Evolutionary conservation across 257 asterid genomes (phyloP), one percentile per base, ranked within the genome.

Genomic region (Cynanchum wilfordii): DNA sequence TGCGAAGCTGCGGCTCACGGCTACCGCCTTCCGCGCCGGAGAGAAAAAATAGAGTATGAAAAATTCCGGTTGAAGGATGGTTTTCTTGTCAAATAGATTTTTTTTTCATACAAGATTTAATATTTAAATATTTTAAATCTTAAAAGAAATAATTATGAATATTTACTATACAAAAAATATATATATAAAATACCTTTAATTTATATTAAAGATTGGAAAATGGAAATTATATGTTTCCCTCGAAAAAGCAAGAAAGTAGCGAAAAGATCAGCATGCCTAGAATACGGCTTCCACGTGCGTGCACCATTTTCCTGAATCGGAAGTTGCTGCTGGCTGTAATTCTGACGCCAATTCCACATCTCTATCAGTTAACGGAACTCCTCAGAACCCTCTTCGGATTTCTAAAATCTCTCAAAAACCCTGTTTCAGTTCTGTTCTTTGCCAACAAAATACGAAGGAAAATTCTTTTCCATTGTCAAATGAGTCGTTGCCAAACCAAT

Each of bases 21-120:
- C 24, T 63, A 17, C 68, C 68, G 15, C 20, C 69, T 63, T 63
- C 68, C 49, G 15, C 49, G 68, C 22, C 56, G 24, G 67, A 63
- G 68, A 42, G 47, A 42, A 10, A 42, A 42, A 42, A 42, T 7
- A 42, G 10, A 42, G 10, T 42, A 42, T 42, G 47, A 42, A 42
- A 42, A 42, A 42, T 42, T 42, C 47, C 7, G 47, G 47, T 42
- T 42, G 47, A 42, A 42, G 47, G 10, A 3, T 40, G 10, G 10
- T 7, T 42, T 42, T 42, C 11, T 7, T 7, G 47, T 42, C 10
- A 8, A 42, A 42, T 42, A 42, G 5, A 33, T 3, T 33, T 33
- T 33, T 33, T 33, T n/a, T n/a, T n/a, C n/a, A n/a, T n/a, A n/a
- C n/a, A n/a, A n/a, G n/a, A n/a, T n/a, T n/a, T n/a, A n/a, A n/a